Evolutionary conservation across 306 rosid species (phyloP).

Genomic region (Cicer arietinum): DNA sequence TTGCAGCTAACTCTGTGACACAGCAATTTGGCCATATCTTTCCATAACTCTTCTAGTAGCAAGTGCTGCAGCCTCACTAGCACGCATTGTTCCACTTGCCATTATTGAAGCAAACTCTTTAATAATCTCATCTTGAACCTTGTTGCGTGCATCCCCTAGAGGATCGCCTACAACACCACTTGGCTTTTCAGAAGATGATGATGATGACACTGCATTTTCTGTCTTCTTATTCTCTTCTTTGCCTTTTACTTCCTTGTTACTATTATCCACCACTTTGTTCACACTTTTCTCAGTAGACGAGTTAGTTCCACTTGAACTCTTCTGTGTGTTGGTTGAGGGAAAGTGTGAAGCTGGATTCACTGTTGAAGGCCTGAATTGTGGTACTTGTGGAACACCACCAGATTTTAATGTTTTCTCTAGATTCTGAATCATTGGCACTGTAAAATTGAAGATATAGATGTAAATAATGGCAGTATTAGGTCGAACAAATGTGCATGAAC

Average conservation of each 20-base stretch:
- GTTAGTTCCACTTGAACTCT: slow-evolving; percentile 33
- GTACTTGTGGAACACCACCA: slow-evolving; percentile 83
- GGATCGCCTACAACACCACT: slow-evolving; percentile 58
- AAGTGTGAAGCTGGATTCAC: slow-evolving; percentile 33
- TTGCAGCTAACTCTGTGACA: slow-evolving; percentile 59
- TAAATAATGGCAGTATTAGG: neutral
- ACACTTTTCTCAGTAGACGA: slow-evolving; percentile 13
- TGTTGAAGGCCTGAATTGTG: slow-evolving; percentile 68
- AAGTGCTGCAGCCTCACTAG: slow-evolving; percentile 94
- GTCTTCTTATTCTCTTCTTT: slow-evolving; percentile 42
- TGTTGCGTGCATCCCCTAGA: slow-evolving; percentile 78
- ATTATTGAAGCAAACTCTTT: slow-evolving; percentile 82
- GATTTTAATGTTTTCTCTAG: slow-evolving; percentile 77
- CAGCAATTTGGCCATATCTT: slow-evolving; percentile 63
- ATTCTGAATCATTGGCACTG: slow-evolving; percentile 98
- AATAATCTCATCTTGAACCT: slow-evolving; percentile 85
- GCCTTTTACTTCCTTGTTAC: slow-evolving; percentile 20
- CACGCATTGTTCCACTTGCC: slow-evolving; percentile 90
- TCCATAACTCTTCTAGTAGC: slow-evolving; percentile 94
- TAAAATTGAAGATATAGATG: slow-evolving; percentile 21
- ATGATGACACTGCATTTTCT: slow-evolving; percentile 26
- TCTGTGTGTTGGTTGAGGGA: slow-evolving; percentile 2
- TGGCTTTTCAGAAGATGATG: slow-evolving; percentile 45
- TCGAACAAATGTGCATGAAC: neutral
- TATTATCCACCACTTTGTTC: neutral